Evolutionary conservation across 1,284 basidiomycete species (phyloP), one percentile per base, ranked within the genome.

Genomic region (Tilletia walkeri): DNA sequence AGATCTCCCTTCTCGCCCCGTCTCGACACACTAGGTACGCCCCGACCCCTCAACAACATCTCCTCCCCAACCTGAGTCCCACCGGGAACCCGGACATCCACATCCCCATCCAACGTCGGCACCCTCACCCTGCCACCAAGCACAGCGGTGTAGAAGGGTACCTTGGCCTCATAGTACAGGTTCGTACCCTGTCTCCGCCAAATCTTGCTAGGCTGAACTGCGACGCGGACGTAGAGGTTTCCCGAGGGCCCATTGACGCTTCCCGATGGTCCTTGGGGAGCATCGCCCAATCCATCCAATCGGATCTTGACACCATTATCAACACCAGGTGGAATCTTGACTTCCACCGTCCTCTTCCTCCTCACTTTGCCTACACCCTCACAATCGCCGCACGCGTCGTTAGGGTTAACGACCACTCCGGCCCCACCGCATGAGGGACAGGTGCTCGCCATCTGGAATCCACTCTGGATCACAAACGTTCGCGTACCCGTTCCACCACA

Each of bases 61-160:
- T 98, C 94, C 85, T 99, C 94, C 20, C 94, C 95, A 79, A 92
- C 93, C 85, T 99, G 95, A 2, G 96, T 98, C 61, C 96, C 95
- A 47, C 88, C 87, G 63, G 95, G 93, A 66, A 99, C 89, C 72
- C 93, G 91, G 66, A 99, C 93, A 73, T 98, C 94, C 9, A 98
- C 94, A 69, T 96, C 93, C 54, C 95, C 93, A 76, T 99, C 95
- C 38, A 99, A 86, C 34, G 96, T 99, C 34, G 95, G 95, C 65
- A 99, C 92, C 50, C 94, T 89, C 61, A 95, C 92, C 78, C 89
- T 89, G 56, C 96, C 96, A 66, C 56, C 56, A 34, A 99, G 88
- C 63, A 99, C 86, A 7, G 96, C 96, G 4, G 88, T 89, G 82
- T 99, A 93, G 79, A 99, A 88, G 20, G 96, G 95, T 76, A 99